Evolutionary conservation across 768 basidiomycete genomes (phyloP).

Genomic region (Macrocybe gigantea): DNA sequence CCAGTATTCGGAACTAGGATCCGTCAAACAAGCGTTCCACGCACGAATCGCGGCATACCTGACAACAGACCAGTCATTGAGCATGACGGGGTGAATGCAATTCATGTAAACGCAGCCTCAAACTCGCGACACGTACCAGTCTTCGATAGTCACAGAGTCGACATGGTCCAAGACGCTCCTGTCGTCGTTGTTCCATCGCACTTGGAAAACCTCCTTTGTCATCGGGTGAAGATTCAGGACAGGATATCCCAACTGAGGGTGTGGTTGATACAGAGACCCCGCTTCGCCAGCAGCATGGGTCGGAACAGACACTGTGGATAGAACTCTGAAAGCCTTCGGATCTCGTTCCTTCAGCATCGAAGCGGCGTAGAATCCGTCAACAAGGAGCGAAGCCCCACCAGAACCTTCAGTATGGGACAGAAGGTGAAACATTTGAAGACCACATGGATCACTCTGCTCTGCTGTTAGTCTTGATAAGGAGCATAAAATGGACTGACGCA

Average conservation of each 20-base stretch:
- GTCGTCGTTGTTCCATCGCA: slow-evolving; percentile 95
- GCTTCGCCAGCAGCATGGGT: slow-evolving; percentile 87
- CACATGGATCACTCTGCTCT: slow-evolving; percentile 81
- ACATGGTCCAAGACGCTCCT: slow-evolving; percentile 72
- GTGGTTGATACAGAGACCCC: slow-evolving; percentile 48
- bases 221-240: slow-evolving; percentile 60
- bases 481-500: slow-evolving; percentile 22
- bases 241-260: slow-evolving; percentile 58
- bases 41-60: slow-evolving; percentile 77
- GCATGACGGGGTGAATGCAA: too few species aligned
- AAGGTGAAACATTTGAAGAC: slow-evolving; percentile 94
- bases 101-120: too few species aligned
- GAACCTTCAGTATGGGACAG: slow-evolving; percentile 75
- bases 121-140: slow-evolving; percentile 45
- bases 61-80: neutral
- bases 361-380: slow-evolving; percentile 93
- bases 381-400: slow-evolving; percentile 87
- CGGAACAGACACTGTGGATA: slow-evolving; percentile 65
- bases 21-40: slow-evolving; percentile 75
- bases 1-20: slow-evolving; percentile 88
- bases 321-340: slow-evolving; percentile 62
- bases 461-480: slow-evolving; percentile 1
- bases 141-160: slow-evolving; percentile 55
- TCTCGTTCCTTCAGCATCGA: slow-evolving; percentile 67
- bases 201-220: slow-evolving; percentile 61